Evolutionary conservation across 768 basidiomycete genomes (phyloP), one percentile per base, ranked within the genome.

Genomic region (Collybia mongolica): DNA sequence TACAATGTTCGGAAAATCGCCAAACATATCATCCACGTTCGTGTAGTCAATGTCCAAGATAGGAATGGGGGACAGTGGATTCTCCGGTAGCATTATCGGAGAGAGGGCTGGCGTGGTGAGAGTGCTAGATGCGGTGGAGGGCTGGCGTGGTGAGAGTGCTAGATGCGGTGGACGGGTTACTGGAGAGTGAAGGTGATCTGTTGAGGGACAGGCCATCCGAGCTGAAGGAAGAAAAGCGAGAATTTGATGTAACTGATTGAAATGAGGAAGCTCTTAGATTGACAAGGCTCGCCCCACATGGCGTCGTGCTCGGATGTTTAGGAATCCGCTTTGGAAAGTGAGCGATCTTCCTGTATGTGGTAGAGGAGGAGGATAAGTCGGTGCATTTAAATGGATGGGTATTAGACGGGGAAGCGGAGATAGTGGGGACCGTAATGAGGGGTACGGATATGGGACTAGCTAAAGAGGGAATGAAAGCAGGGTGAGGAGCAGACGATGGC

Each of bases 321-420:
- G 64, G 66, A 1, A 56, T 52, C n/a, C 66, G 63, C 39, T 48
- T 64, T 6, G 65, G 66, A 40, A 65, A 51, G 8, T 52, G 55
- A 15, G 60, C 56, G 19, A 58, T 44, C 51, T 68, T 65, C 44
- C 54, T 52, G 15, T 52, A 45, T 26, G 26, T 6, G 2, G 41
- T n/a, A 18, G 43, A 39, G 14, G 23, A 22, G 5, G n/a, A n/a
- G n/a, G n/a, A n/a, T n/a, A n/a, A n/a, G n/a, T n/a, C n/a, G n/a
- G n/a, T n/a, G n/a, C n/a, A n/a, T n/a, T 29, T 32, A 9, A 6
- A 17, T 42, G 42, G 23, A 26, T 24, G 14, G 49, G 35, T 29
- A 44, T 20, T 3, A 44, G 23, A 0, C 36, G 5, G 17, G 53
- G 44, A 11, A 39, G 29, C 5, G 51, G 39, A 32, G 44, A 40